These are phyloP conservation scores for Zygoascus biomembranicola DNA, from an alignment of 805 yeast species.

Conservation along the genomic window DNA sequence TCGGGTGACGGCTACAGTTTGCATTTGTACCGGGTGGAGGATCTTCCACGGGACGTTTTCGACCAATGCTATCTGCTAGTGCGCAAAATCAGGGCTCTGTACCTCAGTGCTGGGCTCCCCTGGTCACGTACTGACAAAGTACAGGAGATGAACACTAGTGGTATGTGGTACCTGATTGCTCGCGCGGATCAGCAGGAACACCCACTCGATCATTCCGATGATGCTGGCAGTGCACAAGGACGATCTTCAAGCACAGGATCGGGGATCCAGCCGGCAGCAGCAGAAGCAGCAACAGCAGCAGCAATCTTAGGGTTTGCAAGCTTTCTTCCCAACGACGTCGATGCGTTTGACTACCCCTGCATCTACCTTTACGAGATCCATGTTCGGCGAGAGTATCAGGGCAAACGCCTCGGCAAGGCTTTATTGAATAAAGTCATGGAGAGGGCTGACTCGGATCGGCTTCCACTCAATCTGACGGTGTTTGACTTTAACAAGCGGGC, in stretches of 20 bases:
- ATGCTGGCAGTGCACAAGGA: not conserved
- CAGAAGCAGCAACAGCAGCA: not conserved
- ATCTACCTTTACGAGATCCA: conserved; percentile 25
- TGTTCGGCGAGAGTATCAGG: conserved; percentile 11
- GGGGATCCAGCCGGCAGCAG: not conserved
- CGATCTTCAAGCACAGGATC: conserved; percentile 1
- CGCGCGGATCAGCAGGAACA: not conserved
- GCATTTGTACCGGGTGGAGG: not conserved
- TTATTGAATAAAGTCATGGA: conserved; percentile 14
- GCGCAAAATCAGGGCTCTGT: conserved; percentile 16
- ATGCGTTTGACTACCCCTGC: conserved; percentile 8
- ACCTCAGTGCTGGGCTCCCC: conserved; percentile 19
- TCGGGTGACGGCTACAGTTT: not conserved
- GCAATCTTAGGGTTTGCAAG: conserved; percentile 18
- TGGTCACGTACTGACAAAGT: conserved; percentile 20
- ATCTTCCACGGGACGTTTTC: conserved; percentile 2
- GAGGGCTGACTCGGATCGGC: not conserved
- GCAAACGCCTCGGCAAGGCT: conserved; percentile 18
- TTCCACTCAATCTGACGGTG: conserved; percentile 18
- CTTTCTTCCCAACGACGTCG: conserved; percentile 13
- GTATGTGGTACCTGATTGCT: conserved; percentile 14
- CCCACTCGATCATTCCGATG: not conserved
- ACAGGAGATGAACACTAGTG: conserved; percentile 18
- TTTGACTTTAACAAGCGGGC: conserved; percentile 20
- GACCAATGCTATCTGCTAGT: conserved; percentile 19